These are phyloP conservation scores for Herpetomonas samuelpessoai DNA, from an alignment of 208 protist genomes.

Conservation along the genomic window DNA sequence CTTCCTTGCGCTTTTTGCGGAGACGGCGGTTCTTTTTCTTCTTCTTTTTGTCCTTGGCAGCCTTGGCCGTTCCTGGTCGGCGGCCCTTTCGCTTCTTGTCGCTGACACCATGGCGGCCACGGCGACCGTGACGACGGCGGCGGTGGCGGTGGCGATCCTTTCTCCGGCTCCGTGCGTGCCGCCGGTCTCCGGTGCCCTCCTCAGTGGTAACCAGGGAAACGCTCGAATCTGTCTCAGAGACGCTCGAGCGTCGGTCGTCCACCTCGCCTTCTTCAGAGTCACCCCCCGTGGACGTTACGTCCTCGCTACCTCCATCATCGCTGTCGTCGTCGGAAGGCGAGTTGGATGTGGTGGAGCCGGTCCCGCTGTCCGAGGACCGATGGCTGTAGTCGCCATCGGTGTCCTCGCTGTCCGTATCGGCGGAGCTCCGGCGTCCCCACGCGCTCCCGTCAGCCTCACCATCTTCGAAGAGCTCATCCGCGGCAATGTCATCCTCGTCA, in stretches of 20 bases:
- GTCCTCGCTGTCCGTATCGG: neutral
- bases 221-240: too few species aligned
- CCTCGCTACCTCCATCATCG: neutral
- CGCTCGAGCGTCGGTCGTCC: too few species aligned
- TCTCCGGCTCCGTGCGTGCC: neutral
- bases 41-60: neutral
- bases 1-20: neutral
- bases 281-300: neutral
- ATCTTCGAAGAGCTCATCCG: constrained; percentile 6
- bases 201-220: too few species aligned
- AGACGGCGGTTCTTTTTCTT: neutral
- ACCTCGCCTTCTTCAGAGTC: neutral
- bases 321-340: neutral
- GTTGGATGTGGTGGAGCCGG: neutral
- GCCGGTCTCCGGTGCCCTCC: too few species aligned
- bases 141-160: neutral
- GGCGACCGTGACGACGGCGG: neutral
- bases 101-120: too few species aligned
- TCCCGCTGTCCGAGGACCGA: neutral
- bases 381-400: neutral
- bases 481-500: constrained; percentile 11
- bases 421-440: neutral
- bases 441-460: neutral
- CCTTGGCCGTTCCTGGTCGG: too few species aligned
- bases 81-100: neutral